Base-by-base conservation (phyloP, 805 yeast genomes). In the Candida ulmi region DNA sequence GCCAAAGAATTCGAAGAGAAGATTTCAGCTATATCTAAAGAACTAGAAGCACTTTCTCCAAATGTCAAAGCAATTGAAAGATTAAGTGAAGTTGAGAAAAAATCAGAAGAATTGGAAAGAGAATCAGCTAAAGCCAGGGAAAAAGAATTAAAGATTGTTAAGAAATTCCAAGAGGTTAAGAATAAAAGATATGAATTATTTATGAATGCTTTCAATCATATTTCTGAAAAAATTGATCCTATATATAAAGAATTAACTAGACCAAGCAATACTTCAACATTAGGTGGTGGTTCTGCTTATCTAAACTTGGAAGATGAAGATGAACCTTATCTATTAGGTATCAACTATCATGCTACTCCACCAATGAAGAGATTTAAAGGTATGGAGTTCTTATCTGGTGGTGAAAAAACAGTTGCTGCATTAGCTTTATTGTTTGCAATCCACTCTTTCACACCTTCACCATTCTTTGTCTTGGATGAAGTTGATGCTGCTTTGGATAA, bases 401-500 rank as follows among this genome's bases (percentile, higher is more conserved):
- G 99, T 40, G 99, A 93, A 57, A 88, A 90, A 57, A 86, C 97
- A 2, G 82, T 93, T 59, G 99, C 99, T 2, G 99, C 99, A 0
- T 65, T 93, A 46, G 97, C 98, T 0, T 66, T 93, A 46, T 61
- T 93, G 35, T 93, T 93, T 65, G 90, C 98, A 0, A 78, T 90
- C 31, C 97, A 93, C 58, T 80, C 95, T 0, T 84, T 68, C 62
- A 91, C 82, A 37, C 97, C 97, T 3, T 83, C 96, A 1, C 99
- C 99, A 25, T 93, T 93, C 58, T 91, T 93, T 57, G 95, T 93
- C 0, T 66, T 93, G 32, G 99, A 93, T 60, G 99, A 93, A 62
- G 88, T 93, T n/a, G 99, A 93, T 64, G 98, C 99, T 0, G 98
- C 98, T 0, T 72, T 93, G 43, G 99, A 93, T 61, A 81, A 85